Evolutionary conservation across 2,329 filamentous ascomycete species (phyloP), one percentile per base, ranked within the genome.

Genomic region (Plectosphaerella cucumerina): DNA sequence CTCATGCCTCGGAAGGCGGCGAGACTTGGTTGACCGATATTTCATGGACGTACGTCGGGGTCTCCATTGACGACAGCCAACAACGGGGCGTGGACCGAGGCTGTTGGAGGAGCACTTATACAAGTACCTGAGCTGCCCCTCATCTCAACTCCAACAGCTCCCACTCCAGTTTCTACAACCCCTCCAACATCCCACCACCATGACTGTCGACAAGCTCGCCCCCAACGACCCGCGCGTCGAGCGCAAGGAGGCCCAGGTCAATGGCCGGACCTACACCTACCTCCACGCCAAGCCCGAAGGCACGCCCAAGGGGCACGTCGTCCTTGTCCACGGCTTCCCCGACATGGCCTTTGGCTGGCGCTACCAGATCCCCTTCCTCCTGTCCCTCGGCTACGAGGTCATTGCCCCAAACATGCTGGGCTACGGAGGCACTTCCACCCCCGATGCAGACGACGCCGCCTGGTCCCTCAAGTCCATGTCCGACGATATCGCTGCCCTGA

Each of bases 281-380:
- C 73, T 84, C 52, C 66, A 84, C 26, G 77, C 75, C 42, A 73
- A 79, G 58, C 77, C 82, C 2, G 57, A 66, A 59, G 63, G 66
- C 43, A 63, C 67, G 41, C 70, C 71, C 33, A 59, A 69, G 50
- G 76, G 72, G 43, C 82, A 78, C 15, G 69, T 82, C 49, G 68
- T 84, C 52, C 56, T 57, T 53, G 35, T 89, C 62, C 87, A 91
- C 68, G 92, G 92, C 58, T 95, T 86, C 71, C 92, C 92, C 1
- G 91, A 96, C 69, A 70, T 94, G 17, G 82, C 83, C 9, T 84
- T 91, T 63, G 90, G 87, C 63, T 97, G 93, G 93, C 86, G 92
- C 55, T 86, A 89, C 69, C 92, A 97, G 69, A 87, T 97, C 53
- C 91, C 92, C 1, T 70, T 83, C 59, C 78, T 97, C 20, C 69